Base-by-base conservation (phyloP, 2,329 filamentous ascomycete genomes). In the Aureobasidium sp. region DNA sequence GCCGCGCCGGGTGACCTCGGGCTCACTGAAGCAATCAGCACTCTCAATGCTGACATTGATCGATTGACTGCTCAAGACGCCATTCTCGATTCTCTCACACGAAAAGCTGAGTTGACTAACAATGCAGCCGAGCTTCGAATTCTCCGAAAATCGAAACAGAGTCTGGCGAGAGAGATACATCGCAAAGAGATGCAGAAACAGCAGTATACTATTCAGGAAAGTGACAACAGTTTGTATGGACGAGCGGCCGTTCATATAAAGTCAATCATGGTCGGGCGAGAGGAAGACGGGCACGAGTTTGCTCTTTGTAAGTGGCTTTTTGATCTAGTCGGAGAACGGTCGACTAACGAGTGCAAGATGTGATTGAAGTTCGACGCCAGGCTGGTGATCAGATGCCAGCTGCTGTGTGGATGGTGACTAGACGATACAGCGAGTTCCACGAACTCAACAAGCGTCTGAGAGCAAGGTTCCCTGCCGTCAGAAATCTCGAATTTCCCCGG, bases 191-290 rank as follows among this genome's bases (percentile, higher is more conserved):
- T 98, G 64, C 93, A 98, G 67, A 81, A 90, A 49, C 93, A 95
- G 68, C 94, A 98, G 66, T 98, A 98, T 62, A 88, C 95, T 40
- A 83, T 97, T 6, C 93, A 98, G 69, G 93, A 98, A 70, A 96
- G 90, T 64, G 94, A 98, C 67, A 98, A 95, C 68, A 95, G 90
- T 67, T 76, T 98, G 21, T 97, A 95, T 63, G 93, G 93, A 2
- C 86, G 91, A 16, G 91, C 93, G 2, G 88, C 83, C 0, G 83
- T 97, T 62, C 86, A 81, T 61, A 96, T 98, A 66, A 93, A 93
- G 64, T 88, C 88, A 0, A 90, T 95, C 51, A 89, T 95, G 71
- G 88, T 96, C 12, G 91, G 90, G 5, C 85, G 84, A 57, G 93
- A 97, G 59, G 86, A 91, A 24, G 90, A 96, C 62, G 91, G 91